Evolutionary conservation across 441 rosid genomes (phyloP).

Genomic region (Manihot esculenta): DNA sequence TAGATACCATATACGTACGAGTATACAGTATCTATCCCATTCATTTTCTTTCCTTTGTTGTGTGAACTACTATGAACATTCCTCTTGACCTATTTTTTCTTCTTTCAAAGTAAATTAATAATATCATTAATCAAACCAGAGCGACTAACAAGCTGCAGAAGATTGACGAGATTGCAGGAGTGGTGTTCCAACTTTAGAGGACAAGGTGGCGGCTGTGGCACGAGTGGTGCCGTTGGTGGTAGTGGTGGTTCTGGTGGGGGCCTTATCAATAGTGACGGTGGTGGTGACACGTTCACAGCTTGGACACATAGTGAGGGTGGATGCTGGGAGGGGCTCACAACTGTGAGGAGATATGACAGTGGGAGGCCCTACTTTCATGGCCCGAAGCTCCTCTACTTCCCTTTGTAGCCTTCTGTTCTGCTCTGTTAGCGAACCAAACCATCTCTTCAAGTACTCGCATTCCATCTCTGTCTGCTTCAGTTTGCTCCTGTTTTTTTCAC

Average conservation of each 20-base stretch:
- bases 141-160: slow-evolving; percentile 42
- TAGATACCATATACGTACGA: slow-evolving; percentile 4
- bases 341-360: slow-evolving; percentile 51
- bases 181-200: slow-evolving; percentile 36
- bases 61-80: slow-evolving; percentile 28
- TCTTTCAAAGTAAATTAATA: slow-evolving; percentile 7
- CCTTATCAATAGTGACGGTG: slow-evolving; percentile 22
- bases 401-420: slow-evolving; percentile 81
- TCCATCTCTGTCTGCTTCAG: slow-evolving; percentile 95
- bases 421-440: slow-evolving; percentile 89
- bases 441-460: slow-evolving; percentile 86
- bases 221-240: slow-evolving; percentile 15
- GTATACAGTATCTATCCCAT: slow-evolving; percentile 7
- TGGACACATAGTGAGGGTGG: slow-evolving; percentile 78
- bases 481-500: slow-evolving; percentile 76
- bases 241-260: slow-evolving; percentile 21
- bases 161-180: slow-evolving; percentile 45
- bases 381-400: slow-evolving; percentile 90
- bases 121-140: background rate
- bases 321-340: slow-evolving; percentile 49
- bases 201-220: slow-evolving; percentile 25
- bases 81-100: background rate
- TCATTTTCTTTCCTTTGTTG: background rate
- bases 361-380: slow-evolving; percentile 70
- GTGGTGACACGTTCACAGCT: slow-evolving; percentile 73